Conservation (phyloP, 345 rosid species). For the Brassica nigra region DNA sequence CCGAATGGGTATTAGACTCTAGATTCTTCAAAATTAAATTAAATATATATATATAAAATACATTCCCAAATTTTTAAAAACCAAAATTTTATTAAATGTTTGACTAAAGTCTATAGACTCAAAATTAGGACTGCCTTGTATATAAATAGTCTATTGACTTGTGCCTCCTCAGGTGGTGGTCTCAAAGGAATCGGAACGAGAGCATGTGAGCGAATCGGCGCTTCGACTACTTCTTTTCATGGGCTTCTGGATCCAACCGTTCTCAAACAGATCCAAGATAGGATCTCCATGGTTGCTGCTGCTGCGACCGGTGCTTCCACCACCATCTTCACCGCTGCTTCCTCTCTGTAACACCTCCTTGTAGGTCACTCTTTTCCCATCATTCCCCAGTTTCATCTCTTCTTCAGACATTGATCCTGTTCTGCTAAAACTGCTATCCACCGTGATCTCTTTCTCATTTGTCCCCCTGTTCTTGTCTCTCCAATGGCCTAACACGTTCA, state of each 20-base stretch:
- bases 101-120: too few species aligned
- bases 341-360: constrained; percentile 62
- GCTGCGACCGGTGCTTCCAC: constrained; percentile 23
- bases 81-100: too few species aligned
- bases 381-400: neutral
- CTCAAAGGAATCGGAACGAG: constrained; percentile 27
- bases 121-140: too few species aligned
- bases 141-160: too few species aligned
- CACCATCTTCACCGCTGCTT: constrained; percentile 32
- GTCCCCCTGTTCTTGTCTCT: constrained; percentile 42
- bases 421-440: constrained; percentile 44
- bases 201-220: constrained; percentile 26
- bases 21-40: too few species aligned
- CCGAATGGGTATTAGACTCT: too few species aligned
- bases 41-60: too few species aligned
- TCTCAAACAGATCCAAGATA: constrained; percentile 56
- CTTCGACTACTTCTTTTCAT: constrained; percentile 27
- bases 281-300: constrained; percentile 35
- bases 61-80: too few species aligned
- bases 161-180: neutral
- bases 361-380: constrained; percentile 39
- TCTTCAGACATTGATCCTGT: constrained; percentile 30
- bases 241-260: constrained; percentile 52
- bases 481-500: constrained; percentile 33
- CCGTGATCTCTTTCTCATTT: constrained; percentile 57